Conservation (phyloP, 2,329 filamentous ascomycete genomes). For the Cadophora sp. region DNA sequence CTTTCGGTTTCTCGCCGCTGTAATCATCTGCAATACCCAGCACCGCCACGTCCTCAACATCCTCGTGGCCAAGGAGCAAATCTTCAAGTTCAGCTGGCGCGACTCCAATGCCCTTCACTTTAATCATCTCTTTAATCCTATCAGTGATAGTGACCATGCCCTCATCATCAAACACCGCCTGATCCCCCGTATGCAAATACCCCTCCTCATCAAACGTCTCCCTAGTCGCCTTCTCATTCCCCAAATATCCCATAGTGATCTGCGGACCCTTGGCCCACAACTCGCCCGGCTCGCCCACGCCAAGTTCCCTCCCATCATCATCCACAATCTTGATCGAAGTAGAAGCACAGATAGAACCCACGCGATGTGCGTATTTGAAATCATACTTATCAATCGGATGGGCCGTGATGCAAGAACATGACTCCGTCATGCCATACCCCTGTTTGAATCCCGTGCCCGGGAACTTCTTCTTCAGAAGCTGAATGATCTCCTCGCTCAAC, state of each 20-base stretch:
- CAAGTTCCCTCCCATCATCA: conserved; percentile 60
- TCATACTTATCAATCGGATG: conserved; percentile 62
- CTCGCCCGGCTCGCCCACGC: conserved; percentile 56
- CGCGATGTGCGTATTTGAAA: conserved; percentile 63
- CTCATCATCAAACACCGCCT: conserved; percentile 66
- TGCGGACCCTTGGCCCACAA: conserved; percentile 76
- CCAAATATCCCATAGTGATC: conserved; percentile 80
- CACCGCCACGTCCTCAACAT: conserved; percentile 64
- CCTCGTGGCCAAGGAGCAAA: conserved; percentile 44
- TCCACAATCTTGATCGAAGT: conserved; percentile 67
- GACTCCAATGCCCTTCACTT: conserved; percentile 52
- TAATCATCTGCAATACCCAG: conserved; percentile 59
- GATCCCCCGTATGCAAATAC: conserved; percentile 74
- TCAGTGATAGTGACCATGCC: conserved; percentile 80
- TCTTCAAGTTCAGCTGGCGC: conserved; percentile 53
- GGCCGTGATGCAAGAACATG: conserved; percentile 66
- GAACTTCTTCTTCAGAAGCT: conserved; percentile 50
- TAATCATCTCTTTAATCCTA: conserved; percentile 68
- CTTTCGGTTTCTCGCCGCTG: conserved; percentile 55
- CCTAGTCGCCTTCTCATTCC: conserved; percentile 41
- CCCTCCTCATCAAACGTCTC: conserved; percentile 63
- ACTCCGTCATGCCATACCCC: conserved; percentile 64
- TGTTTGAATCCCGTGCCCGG: conserved; percentile 53
- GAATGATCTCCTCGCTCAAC: conserved; percentile 49
- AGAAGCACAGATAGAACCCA: conserved; percentile 62